Base-by-base conservation (phyloP, 73 alveolate genomes). In the Paramecium pentaurelia region DNA sequence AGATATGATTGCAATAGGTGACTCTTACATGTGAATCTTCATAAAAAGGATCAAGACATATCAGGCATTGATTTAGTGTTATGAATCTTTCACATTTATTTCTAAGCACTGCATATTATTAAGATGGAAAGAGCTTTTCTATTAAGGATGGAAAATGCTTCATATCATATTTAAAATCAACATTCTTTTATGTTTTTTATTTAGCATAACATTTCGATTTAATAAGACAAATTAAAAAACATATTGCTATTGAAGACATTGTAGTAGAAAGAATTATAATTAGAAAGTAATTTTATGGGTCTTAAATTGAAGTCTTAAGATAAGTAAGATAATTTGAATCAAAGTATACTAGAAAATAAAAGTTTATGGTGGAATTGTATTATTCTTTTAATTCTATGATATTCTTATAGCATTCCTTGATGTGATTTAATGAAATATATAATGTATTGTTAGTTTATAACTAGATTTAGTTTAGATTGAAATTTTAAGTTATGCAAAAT, bases 1-100 rank as follows among this genome's bases (percentile, higher is more conserved):
- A 86, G 34, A 86, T 73, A 58, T 86, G 93, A 44, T 86, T 86
- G 60, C 93, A 86, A 58, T 58, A 86, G 27, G 93, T 86, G 16
- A 73, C 73, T 30, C 93, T 70, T 59, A 86, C 60, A 54, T 2
- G 70, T 7, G 70, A 54, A n/a, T 54, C 70, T 18, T 54, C 70
- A 54, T 54, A 54, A 54, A 54, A 54, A 5, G 25, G 14, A 18
- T 54, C 70, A 18, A 54, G 70, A 25, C 70, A 54, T 6, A 54
- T 54, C 70, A 54, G 70, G 36, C 70, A 54, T 18, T 54, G 14
- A 54, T 54, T 54, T 3, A 18, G 16, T 18, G 70, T 4, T 16
- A 6, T 8, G 18, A 54, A 54, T 54, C 9, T 54, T 5, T 54
- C 70, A n/a, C 70, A 54, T 54, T 22, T 54, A 54, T n/a, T 18